A percentile compares a stretch with the other conserved stretches of the same genome.
phyloP scores from a whole-genome alignment of 768 basidiomycete genomes.

The Mrakia gelida region DNA sequence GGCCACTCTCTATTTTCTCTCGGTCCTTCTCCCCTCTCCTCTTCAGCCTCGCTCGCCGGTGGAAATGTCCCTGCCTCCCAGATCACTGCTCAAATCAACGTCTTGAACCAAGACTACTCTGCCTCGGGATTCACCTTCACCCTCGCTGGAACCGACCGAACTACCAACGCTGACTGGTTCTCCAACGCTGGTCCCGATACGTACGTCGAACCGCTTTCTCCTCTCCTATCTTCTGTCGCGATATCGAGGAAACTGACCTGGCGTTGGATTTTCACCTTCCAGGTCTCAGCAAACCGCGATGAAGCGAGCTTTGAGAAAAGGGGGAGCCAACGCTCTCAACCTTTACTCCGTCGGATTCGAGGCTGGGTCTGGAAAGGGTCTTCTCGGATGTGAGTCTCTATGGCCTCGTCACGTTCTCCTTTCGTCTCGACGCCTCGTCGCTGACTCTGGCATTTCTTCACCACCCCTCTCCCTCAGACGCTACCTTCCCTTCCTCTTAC shows the following conservation, averaged over 20 bases:
- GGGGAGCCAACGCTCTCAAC: slow-evolving; percentile 50
- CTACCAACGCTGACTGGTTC: slow-evolving; percentile 53
- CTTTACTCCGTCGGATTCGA: slow-evolving; percentile 51
- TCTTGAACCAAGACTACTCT: slow-evolving; percentile 50
- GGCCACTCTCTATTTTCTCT: too few species aligned
- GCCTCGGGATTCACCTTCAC: slow-evolving; percentile 47
- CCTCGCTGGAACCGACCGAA: slow-evolving; percentile 50
- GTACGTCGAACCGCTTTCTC: too few species aligned
- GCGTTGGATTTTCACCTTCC: not conserved
- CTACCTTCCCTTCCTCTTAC: not conserved
- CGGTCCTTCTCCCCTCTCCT: not conserved
- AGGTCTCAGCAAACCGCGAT: slow-evolving; percentile 48
- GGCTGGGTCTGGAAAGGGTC: slow-evolving; percentile 45
- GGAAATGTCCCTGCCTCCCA: slow-evolving; percentile 35
- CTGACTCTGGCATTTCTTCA: too few species aligned
- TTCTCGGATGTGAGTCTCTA: not conserved
- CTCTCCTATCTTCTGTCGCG: too few species aligned
- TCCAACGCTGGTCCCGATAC: slow-evolving; percentile 46
- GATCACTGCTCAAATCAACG: slow-evolving; percentile 49
- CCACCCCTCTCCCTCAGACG: too few species aligned
- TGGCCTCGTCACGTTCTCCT: not conserved
- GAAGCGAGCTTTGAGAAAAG: slow-evolving; percentile 52
- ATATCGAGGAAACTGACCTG: too few species aligned
- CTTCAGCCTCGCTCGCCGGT: not conserved
- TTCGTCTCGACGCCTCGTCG: not conserved